Evolutionary conservation across 257 asterid genomes (phyloP), one percentile per base, ranked within the genome.

Genomic region (Cordia subcordata): DNA sequence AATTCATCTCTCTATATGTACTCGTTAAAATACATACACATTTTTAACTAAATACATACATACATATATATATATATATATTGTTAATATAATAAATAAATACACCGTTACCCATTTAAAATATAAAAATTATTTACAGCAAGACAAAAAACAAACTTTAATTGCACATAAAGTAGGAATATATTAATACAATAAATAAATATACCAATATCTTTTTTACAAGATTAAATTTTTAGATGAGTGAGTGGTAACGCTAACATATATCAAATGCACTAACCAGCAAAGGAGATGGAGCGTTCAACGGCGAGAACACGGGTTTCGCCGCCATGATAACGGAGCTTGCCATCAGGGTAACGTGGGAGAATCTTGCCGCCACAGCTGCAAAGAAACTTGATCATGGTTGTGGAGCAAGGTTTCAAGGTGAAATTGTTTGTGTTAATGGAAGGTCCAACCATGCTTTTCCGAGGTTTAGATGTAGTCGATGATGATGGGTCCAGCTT

Each of bases 321-420:
- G 13, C 98, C 98, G 44, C 98, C 96, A 14, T 80, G 80, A 73
- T 91, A 91, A 13, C 96, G 95, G 49, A 91, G 98, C 61, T 91
- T 85, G 13, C 90, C 98, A 40, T 91, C 96, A 61, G 88, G 83
- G 58, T 83, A 77, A 16, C 98, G 91, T 55, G 96, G 98, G 47
- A 82, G 71, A 59, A 91, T 91, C 53, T 88, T 82, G 72, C 98
- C 98, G 62, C 98, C 98, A 57, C 88, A 84, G 72, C 98, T 91
- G 33, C 94, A 85, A 18, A 84, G 66, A 58, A 91, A 76, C 61
- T 91, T 90, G 50, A 90, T 53, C 23, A 21, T 72, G 66, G 73
- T 61, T 53, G 72, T 50, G 22, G 58, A 57, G 35, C 65, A 19
- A 39, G 87, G 69, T 72, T 73, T 78, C 17, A 17, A 55, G 22